Percentiles rank a stretch among this genome's conserved stretches.
Evolutionary conservation across 2,329 filamentous ascomycete genomes (phyloP).

Genomic region (Pseudonectria foliicola): DNA sequence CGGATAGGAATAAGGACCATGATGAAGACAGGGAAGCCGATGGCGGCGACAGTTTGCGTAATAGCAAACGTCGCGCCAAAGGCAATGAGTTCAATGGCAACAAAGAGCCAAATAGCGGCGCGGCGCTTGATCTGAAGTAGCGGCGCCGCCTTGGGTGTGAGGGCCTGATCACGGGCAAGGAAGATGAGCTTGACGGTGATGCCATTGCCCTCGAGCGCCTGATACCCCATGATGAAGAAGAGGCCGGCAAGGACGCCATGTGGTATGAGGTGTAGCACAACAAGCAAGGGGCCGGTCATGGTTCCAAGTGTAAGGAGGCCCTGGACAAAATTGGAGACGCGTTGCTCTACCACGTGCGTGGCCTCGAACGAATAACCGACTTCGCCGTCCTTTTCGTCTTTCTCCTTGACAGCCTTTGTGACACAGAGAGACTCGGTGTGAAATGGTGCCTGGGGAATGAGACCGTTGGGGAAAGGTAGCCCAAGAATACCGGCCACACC

Average conservation of each 20-base stretch:
- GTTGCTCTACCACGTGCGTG: constrained; percentile 68
- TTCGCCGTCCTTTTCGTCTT: constrained; percentile 45
- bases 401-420: constrained; percentile 45
- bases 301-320: constrained; percentile 72
- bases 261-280: constrained; percentile 69
- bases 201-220: constrained; percentile 69
- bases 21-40: constrained; percentile 73
- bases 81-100: constrained; percentile 58
- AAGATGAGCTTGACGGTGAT: constrained; percentile 71
- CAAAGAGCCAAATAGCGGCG: constrained; percentile 63
- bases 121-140: constrained; percentile 56
- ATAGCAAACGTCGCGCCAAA: constrained; percentile 77
- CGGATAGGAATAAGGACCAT: constrained; percentile 61
- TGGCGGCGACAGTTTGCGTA: constrained; percentile 74
- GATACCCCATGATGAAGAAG: constrained; percentile 80
- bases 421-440: constrained; percentile 75
- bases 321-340: constrained; percentile 70
- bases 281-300: constrained; percentile 67
- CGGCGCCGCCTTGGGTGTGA: constrained; percentile 55
- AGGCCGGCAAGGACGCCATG: constrained; percentile 73
- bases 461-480: constrained; percentile 73
- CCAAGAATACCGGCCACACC: constrained; percentile 69
- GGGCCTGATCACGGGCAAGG: constrained; percentile 53
- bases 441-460: constrained; percentile 78
- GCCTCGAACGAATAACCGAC: constrained; percentile 46